A percentile compares a stretch with the other conserved stretches of the same genome.
Conservation (phyloP, 2,329 filamentous ascomycete species). For the Pseudogymnoascus sp. region DNA sequence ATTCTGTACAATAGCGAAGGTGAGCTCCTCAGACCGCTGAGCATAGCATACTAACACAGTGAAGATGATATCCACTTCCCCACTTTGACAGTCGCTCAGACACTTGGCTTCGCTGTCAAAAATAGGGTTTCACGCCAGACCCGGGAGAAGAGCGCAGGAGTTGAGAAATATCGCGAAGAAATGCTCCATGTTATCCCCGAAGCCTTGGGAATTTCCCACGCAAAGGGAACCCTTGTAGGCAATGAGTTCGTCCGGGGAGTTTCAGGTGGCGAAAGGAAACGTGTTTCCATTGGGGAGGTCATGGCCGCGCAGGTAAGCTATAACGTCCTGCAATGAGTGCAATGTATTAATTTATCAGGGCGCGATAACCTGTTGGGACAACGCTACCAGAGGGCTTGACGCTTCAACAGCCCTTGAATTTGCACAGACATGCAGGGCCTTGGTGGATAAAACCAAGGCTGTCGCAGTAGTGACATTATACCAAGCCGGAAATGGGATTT, state of each 20-base stretch:
- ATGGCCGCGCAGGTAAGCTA: constrained; percentile 30
- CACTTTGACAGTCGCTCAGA: constrained; percentile 41
- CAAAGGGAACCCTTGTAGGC: constrained; percentile 45
- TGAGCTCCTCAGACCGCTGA: constrained; percentile 51
- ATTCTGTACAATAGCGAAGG: constrained; percentile 49
- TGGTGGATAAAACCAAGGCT: constrained; percentile 54
- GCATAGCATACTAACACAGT: constrained; percentile 58
- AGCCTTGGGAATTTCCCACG: constrained; percentile 41
- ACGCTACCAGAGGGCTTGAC: constrained; percentile 56
- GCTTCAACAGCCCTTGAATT: constrained; percentile 55
- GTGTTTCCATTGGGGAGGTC: constrained; percentile 50
- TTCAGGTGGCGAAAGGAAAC: constrained; percentile 52
- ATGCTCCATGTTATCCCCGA: constrained; percentile 38
- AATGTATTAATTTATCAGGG: neutral
- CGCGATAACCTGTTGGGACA: constrained; percentile 58
- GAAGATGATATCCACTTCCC: constrained; percentile 49
- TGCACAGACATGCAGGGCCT: constrained; percentile 49
- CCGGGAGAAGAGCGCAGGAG: constrained; percentile 33
- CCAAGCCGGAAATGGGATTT: constrained; percentile 62
- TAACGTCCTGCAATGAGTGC: constrained; percentile 22
- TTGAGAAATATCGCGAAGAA: constrained; percentile 39
- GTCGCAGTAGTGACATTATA: constrained; percentile 57
- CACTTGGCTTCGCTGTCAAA: constrained; percentile 45
- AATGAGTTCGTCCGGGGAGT: constrained; percentile 54
- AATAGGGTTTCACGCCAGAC: constrained; percentile 50